phyloP scores from a whole-genome alignment of 345 rosid genomes.

The Lagerstroemia speciosa region DNA sequence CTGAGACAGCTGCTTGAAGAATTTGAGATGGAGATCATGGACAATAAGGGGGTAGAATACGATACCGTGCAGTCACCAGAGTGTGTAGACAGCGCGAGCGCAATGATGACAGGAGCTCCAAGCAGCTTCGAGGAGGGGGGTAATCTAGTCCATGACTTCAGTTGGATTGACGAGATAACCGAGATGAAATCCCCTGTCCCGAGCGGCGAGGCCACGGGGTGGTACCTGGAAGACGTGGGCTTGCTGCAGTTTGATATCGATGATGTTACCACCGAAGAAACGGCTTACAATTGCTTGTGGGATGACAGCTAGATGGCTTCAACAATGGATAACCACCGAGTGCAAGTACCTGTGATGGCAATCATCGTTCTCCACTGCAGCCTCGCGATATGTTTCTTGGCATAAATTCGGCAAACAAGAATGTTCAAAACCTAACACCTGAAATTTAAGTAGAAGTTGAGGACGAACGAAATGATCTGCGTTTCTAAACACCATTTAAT shows the following conservation, averaged over 20 bases:
- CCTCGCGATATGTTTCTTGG: neutral
- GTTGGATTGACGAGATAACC: slow-evolving; percentile 11
- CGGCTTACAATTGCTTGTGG: slow-evolving; percentile 17
- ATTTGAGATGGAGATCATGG: slow-evolving; percentile 4
- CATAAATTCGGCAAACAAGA: neutral
- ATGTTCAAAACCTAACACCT: neutral
- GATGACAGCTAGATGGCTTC: slow-evolving; percentile 6
- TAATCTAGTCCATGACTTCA: neutral
- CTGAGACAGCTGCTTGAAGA: slow-evolving; percentile 17
- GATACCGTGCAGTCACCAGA: neutral
- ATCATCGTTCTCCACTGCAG: neutral
- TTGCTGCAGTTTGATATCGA: slow-evolving; percentile 6
- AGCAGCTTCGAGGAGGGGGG: neutral
- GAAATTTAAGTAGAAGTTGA: neutral
- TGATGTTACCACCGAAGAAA: slow-evolving; percentile 11
- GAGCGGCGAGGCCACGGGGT: slow-evolving; percentile 5
- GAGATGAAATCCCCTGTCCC: neutral
- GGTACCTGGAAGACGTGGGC: slow-evolving; percentile 15
- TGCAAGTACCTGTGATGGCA: neutral
- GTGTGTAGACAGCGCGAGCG: neutral
- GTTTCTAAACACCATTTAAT: neutral
- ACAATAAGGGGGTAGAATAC: neutral
- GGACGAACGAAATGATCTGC: too few relatives aligned
- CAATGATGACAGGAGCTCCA: neutral
- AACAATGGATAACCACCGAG: neutral